Base-by-base conservation (phyloP, 352 stramenopile species). In the Phytophthora syringae region DNA sequence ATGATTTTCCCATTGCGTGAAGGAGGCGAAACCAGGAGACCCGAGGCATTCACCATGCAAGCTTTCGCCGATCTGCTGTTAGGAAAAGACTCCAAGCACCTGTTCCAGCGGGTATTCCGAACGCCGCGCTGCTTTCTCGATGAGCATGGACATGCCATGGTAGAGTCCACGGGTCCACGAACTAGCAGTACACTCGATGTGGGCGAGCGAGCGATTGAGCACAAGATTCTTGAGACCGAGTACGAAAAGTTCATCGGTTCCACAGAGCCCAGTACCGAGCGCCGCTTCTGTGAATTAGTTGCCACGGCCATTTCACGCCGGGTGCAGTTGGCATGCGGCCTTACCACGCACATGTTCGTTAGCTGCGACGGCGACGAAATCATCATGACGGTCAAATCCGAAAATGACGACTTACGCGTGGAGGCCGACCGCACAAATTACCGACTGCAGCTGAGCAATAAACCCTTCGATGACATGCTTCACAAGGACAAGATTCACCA, bases 351-450 rank as follows among this genome's bases (percentile, higher is more conserved):
- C 21, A 89, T 92, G 81, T 90, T 92, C 44, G 52, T 77, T 9
- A 90, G 78, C 47, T 79, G 71, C 28, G 80, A 88, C 47, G 63
- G 67, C 10, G 81, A 92, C 20, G 80, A 89, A 71, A 92, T 92
- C 32, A 82, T 92, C 32, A 87, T 92, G 80, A 82, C 80, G 10
- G 76, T 90, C 55, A 84, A 86, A 32, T 74, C 84, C 7, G 84
- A 92, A 39, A 85, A 92, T 60, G 77, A 84, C 20, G 84, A 92
- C 39, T 48, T 92, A 15, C 68, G 77, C n/a, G 72, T 88, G 16
- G 80, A 92, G 27, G 83, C 83, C 2, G 83, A 90, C 61, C 83
- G 83, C 27, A 85, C 64, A 7, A 74, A 89, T 50, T 92, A 90
- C 57, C 71, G 69, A 0, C 51, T 92, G 30, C 83, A 92, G 45